phyloP scores from a whole-genome alignment of 805 yeast genomes.

The Metschnikowia cerradonensis region DNA sequence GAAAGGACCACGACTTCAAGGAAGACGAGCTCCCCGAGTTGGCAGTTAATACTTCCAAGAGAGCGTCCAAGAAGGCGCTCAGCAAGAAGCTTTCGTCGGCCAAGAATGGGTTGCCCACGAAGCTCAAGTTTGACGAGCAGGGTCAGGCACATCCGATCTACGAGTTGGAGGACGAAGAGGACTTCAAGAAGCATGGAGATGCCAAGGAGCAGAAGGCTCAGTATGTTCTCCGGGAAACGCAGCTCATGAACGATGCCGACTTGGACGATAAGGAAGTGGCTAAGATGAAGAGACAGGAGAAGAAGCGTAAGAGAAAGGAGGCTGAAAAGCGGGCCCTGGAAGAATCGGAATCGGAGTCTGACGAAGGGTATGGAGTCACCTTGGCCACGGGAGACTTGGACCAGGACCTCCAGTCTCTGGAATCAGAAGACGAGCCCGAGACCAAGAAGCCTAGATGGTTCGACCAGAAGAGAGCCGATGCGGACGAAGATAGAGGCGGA shows the following conservation, averaged over 20 bases:
- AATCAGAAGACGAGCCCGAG: conserved; percentile 32
- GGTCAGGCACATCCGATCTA: conserved; percentile 90
- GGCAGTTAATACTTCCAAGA: conserved; percentile 66
- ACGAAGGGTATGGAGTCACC: conserved; percentile 28
- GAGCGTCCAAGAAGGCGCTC: conserved; percentile 80
- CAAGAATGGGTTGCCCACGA: conserved; percentile 65
- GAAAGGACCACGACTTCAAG: conserved; percentile 66
- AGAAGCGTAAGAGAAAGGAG: conserved; percentile 86
- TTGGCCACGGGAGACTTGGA: conserved; percentile 41
- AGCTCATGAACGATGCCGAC: conserved; percentile 69
- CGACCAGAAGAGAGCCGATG: conserved; percentile 25
- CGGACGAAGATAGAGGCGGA: conserved; percentile 20
- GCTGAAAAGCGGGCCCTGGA: conserved; percentile 54
- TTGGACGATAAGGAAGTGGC: conserved; percentile 72
- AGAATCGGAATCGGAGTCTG: conserved; percentile 26
- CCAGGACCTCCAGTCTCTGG: conserved; percentile 41
- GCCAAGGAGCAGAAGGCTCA: conserved; percentile 63
- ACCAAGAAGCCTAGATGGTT: conserved; percentile 50
- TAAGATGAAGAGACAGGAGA: conserved; percentile 74
- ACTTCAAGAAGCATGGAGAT: conserved; percentile 70
- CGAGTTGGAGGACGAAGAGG: conserved; percentile 87
- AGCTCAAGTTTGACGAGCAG: conserved; percentile 87
- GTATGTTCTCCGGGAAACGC: conserved; percentile 63
- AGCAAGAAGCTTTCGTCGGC: conserved; percentile 73
- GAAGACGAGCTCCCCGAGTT: conserved; percentile 65